Percentiles rank a stretch among this genome's conserved stretches.
These are phyloP conservation scores for Barbarea vulgaris DNA, from an alignment of 345 rosid species.

Conservation along the genomic window DNA sequence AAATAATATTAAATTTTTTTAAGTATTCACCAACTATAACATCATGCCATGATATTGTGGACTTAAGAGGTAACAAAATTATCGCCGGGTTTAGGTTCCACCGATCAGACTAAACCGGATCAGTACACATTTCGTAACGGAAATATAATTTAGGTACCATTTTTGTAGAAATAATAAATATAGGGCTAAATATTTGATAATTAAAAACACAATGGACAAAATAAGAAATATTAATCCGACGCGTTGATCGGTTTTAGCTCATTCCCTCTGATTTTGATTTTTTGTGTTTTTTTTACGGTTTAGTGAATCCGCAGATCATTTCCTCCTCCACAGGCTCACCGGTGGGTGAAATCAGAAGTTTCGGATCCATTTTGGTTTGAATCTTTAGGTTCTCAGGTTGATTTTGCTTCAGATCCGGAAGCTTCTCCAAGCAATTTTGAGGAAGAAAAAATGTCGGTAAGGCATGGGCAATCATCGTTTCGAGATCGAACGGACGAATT, in stretches of 20 bases:
- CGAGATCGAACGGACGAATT: slow-evolving; percentile 82
- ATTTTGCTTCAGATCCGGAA: slow-evolving; percentile 35
- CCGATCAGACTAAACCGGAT: background rate
- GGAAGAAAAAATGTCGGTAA: slow-evolving; percentile 42
- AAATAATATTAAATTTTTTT: too few species aligned
- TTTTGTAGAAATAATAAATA: background rate
- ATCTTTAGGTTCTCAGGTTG: background rate
- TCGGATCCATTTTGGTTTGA: background rate
- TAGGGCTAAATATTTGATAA: slow-evolving; percentile 10
- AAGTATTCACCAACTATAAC: too few species aligned
- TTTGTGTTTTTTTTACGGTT: slow-evolving; percentile 4
- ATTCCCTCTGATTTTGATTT: background rate
- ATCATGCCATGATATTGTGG: too few species aligned
- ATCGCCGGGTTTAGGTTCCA: background rate
- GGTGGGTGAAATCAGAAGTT: slow-evolving; percentile 18
- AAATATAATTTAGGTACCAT: background rate
- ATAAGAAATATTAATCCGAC: slow-evolving; percentile 17
- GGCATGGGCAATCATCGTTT: slow-evolving; percentile 56
- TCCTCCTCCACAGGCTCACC: background rate
- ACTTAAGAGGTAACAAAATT: too few species aligned
- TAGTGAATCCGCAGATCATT: background rate
- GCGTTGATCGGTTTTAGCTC: slow-evolving; percentile 37
- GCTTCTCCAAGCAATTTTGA: slow-evolving; percentile 1
- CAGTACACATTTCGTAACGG: background rate
- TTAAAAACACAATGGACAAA: slow-evolving; percentile 21